Evolutionary conservation across 768 basidiomycete genomes (phyloP).

Genomic region (Cystobasidium ongulense): DNA sequence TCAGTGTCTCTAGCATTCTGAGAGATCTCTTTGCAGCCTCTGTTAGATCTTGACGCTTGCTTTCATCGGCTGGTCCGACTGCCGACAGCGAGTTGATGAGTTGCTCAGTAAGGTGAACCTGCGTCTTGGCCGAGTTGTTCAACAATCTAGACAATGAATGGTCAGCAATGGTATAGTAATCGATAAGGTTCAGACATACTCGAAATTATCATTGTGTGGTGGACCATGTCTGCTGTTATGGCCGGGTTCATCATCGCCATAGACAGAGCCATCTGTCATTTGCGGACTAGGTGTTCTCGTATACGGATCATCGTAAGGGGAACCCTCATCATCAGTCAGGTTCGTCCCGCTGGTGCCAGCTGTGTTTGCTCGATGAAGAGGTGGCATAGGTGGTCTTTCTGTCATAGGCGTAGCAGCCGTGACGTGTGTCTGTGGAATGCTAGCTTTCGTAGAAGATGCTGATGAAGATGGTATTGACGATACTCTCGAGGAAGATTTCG

Average conservation of each 20-base stretch:
- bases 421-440: conserved; percentile 9
- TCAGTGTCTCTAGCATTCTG: conserved; percentile 49
- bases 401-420: neutral
- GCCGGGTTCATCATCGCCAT: neutral
- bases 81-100: conserved; percentile 53
- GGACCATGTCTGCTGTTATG: conserved; percentile 11
- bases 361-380: neutral
- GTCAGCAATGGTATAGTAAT: too few species aligned
- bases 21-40: conserved; percentile 52
- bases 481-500: neutral
- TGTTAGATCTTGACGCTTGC: conserved; percentile 52
- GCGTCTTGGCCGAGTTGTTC: conserved; percentile 48
- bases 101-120: conserved; percentile 67
- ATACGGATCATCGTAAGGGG: conserved; percentile 2
- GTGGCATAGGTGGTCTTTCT: conserved; percentile 5
- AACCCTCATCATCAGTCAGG: neutral
- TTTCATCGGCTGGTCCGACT: conserved; percentile 1
- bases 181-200: neutral
- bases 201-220: conserved; percentile 32
- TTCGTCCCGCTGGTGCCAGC: neutral
- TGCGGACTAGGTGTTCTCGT: conserved; percentile 8
- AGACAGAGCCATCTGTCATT: conserved; percentile 20
- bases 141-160: neutral
- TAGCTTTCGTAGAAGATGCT: neutral
- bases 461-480: neutral